These are phyloP conservation scores for Sclerotinia spermophila DNA, from an alignment of 2,329 filamentous ascomycete genomes.

Conservation along the genomic window DNA sequence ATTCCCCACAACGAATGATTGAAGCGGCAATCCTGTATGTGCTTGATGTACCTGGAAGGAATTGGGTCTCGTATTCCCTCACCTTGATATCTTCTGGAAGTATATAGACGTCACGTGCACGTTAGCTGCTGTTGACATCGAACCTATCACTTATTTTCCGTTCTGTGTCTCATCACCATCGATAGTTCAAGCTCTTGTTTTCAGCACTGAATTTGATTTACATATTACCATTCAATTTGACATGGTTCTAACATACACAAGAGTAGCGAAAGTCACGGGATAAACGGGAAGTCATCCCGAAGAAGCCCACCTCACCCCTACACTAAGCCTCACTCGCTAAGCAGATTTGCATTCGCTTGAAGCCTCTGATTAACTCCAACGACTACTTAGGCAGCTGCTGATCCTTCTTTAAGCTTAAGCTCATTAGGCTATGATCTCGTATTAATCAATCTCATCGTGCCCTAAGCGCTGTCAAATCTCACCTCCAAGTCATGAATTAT, in stretches of 20 bases:
- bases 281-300: neutral
- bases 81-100: neutral
- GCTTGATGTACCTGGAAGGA: too few species aligned
- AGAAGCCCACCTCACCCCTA: neutral
- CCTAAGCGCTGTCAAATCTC: neutral
- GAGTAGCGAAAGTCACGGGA: too few species aligned
- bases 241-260: neutral
- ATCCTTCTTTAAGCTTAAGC: neutral
- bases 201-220: neutral
- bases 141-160: neutral
- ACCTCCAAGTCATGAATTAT: neutral
- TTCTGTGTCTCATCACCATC: too few species aligned
- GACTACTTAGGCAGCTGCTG: neutral
- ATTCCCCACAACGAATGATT: neutral
- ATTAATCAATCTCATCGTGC: neutral
- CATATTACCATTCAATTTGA: neutral
- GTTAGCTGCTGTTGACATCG: fast-evolving
- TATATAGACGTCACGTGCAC: neutral
- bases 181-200: neutral
- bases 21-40: too few species aligned
- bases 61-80: neutral
- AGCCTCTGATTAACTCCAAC: neutral
- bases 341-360: neutral
- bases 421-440: neutral
- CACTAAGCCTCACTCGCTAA: neutral